These are phyloP conservation scores for Ceratocystis smalleyi DNA, from an alignment of 2,329 filamentous ascomycete genomes.

Conservation along the genomic window DNA sequence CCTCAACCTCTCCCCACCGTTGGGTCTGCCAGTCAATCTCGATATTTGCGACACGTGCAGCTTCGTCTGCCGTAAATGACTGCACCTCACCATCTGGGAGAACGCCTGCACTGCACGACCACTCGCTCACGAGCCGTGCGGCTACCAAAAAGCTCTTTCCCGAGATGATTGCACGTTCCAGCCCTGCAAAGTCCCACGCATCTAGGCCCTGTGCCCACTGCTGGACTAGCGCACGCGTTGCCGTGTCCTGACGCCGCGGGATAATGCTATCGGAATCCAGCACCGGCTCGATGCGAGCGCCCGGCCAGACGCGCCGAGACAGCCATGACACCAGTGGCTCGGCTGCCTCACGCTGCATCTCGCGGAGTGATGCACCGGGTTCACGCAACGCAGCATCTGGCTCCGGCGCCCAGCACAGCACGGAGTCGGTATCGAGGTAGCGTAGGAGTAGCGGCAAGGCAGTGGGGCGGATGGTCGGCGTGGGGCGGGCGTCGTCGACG, in stretches of 20 bases:
- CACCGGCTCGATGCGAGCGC: slow-evolving; percentile 61
- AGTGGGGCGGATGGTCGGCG: slow-evolving; percentile 42
- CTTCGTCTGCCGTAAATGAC: slow-evolving; percentile 67
- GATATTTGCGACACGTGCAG: slow-evolving; percentile 57
- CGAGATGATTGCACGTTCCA: slow-evolving; percentile 71
- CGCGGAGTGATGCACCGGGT: slow-evolving; percentile 40
- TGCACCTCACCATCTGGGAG: slow-evolving; percentile 21
- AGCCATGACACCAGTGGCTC: slow-evolving; percentile 57
- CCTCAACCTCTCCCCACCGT: slow-evolving; percentile 93
- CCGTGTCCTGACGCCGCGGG: slow-evolving; percentile 54
- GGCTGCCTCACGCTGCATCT: slow-evolving; percentile 55
- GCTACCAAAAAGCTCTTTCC: slow-evolving; percentile 75
- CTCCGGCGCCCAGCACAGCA: slow-evolving; percentile 70
- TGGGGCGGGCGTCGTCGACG: slow-evolving; percentile 39
- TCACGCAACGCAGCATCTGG: slow-evolving; percentile 32
- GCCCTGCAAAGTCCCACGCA: slow-evolving; percentile 67
- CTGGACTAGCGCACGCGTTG: slow-evolving; percentile 60
- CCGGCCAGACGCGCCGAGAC: slow-evolving; percentile 64
- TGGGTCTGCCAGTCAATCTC: slow-evolving; percentile 84
- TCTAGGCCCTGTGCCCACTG: slow-evolving; percentile 61
- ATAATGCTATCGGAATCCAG: slow-evolving; percentile 65
- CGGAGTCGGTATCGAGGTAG: slow-evolving; percentile 81
- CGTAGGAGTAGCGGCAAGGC: slow-evolving; percentile 58
- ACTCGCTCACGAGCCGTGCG: slow-evolving; percentile 64
- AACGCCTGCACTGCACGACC: slow-evolving; percentile 54